Evolutionary conservation across 345 rosid species (phyloP).

Genomic region (Gossypium herbaceum): DNA sequence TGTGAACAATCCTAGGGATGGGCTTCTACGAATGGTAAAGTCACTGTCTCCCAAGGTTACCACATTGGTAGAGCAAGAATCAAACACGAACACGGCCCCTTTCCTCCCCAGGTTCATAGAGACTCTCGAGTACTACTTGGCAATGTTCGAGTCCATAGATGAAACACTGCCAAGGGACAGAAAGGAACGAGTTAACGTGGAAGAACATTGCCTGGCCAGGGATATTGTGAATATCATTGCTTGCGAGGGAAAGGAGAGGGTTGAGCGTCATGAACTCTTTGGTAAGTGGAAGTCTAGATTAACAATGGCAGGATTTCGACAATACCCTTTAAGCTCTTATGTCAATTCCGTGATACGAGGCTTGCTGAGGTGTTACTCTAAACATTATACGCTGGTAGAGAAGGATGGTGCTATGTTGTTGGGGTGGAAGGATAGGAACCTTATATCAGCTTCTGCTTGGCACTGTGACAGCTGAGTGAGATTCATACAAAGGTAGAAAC

Average conservation of each 20-base stretch:
- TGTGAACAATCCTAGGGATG: conserved; percentile 63
- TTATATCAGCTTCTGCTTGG: conserved; percentile 77
- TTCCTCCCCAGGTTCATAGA: conserved; percentile 58
- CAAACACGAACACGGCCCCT: conserved; percentile 70
- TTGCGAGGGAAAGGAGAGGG: conserved; percentile 69
- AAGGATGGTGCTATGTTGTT: conserved; percentile 61
- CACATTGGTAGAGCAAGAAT: conserved; percentile 73
- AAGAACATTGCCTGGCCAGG: conserved; percentile 64
- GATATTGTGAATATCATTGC: conserved; percentile 65
- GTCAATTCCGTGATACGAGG: conserved; percentile 50
- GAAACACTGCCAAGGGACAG: conserved; percentile 44
- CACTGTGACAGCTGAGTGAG: conserved; percentile 22
- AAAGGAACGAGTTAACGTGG: conserved; percentile 49
- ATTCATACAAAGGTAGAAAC: not conserved
- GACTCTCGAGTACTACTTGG: conserved; percentile 56
- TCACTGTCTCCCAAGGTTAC: conserved; percentile 59
- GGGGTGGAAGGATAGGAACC: conserved; percentile 63
- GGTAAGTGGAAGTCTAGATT: conserved; percentile 78
- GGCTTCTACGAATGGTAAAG: conserved; percentile 60
- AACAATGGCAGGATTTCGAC: conserved; percentile 65
- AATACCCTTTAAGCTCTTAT: conserved; percentile 47
- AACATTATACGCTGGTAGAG: conserved; percentile 49
- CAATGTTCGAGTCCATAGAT: conserved; percentile 69
- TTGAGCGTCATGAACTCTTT: conserved; percentile 62
- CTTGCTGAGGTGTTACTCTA: conserved; percentile 48